These are phyloP conservation scores for Sporothrix protearum DNA, from an alignment of 2,329 filamentous ascomycete genomes.

Conservation along the genomic window DNA sequence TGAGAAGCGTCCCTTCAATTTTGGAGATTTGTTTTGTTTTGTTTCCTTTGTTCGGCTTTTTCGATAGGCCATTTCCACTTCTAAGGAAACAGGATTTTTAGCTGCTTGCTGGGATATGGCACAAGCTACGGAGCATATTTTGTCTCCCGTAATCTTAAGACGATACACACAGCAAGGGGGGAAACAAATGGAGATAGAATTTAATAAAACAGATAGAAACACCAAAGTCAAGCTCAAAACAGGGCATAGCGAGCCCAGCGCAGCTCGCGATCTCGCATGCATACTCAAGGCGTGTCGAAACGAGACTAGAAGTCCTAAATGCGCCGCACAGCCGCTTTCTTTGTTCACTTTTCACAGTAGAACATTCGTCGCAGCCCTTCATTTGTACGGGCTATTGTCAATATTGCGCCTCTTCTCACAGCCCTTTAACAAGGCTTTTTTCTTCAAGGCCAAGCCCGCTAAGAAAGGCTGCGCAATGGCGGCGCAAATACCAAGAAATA, in stretches of 20 bases:
- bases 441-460: constrained; percentile 8
- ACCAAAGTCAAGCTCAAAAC: not conserved
- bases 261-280: not conserved
- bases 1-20: constrained; percentile 3
- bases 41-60: not conserved
- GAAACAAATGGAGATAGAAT: not conserved
- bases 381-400: not conserved
- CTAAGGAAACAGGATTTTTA: constrained; percentile 4
- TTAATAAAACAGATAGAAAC: not conserved
- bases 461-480: not conserved
- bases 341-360: not conserved
- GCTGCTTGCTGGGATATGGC: not conserved
- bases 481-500: not conserved
- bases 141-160: constrained; percentile 15
- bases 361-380: not conserved
- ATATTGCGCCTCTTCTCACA: not conserved
- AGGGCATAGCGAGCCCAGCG: constrained; percentile 6
- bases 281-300: not conserved
- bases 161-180: not conserved
- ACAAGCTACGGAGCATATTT: constrained; percentile 8
- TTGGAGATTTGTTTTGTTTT: not conserved
- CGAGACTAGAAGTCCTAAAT: not conserved
- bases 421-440: no score
- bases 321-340: constrained; percentile 6
- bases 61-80: not conserved